Evolutionary conservation across 176 grass and related monocot genomes (phyloP).

Genomic region (Typha latifolia): DNA sequence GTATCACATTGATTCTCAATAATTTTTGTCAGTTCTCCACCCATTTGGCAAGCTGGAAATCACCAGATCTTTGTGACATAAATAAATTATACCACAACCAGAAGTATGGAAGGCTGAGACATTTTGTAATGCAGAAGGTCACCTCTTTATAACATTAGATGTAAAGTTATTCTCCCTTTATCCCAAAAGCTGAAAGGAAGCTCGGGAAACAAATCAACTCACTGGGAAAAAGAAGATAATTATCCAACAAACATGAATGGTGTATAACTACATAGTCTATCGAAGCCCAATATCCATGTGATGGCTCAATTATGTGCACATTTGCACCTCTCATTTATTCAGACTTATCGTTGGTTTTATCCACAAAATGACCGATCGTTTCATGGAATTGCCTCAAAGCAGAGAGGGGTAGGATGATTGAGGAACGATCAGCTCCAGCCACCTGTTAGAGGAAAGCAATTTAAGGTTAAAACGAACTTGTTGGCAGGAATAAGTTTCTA

Average conservation of each 20-base stretch:
- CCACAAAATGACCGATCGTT: conserved; percentile 97
- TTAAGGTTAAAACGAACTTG: too few species aligned
- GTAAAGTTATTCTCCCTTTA: too few species aligned
- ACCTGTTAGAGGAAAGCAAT: conserved; percentile 33
- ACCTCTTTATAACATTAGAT: too few species aligned
- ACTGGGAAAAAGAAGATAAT: background rate
- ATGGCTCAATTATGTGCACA: conserved; percentile 60
- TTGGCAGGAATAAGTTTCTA: background rate
- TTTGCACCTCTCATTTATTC: conserved; percentile 76
- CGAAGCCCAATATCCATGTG: conserved; percentile 52
- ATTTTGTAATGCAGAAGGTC: too few species aligned
- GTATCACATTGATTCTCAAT: too few species aligned
- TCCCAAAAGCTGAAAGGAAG: background rate
- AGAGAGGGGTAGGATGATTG: conserved; percentile 89
- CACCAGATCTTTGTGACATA: too few species aligned
- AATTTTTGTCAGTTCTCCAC: too few species aligned
- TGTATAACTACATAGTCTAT: background rate
- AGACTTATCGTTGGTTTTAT: conserved; percentile 89
- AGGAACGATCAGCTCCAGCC: conserved; percentile 85
- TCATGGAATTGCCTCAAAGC: conserved; percentile 98
- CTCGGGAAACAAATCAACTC: background rate
- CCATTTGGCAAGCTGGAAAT: too few species aligned
- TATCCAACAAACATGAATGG: background rate
- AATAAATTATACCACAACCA: too few species aligned
- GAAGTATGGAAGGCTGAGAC: too few species aligned